phyloP scores from a whole-genome alignment of 1,284 basidiomycete genomes.

The Fomitopsis palustris region DNA sequence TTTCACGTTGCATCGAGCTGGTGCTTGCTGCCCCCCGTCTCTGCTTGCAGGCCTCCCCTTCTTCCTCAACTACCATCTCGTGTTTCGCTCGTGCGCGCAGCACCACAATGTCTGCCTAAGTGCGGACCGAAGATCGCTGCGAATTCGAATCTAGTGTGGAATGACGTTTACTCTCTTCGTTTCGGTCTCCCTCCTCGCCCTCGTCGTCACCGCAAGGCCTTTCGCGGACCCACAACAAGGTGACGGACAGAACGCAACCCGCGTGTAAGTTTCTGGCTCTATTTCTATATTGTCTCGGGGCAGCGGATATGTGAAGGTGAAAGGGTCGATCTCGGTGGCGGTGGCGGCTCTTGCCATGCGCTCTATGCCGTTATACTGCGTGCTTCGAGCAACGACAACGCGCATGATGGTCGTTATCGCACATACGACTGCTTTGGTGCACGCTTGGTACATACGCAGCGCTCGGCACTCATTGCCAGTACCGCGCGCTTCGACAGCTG shows the following conservation, averaged over 20 bases:
- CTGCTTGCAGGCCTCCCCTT: no score
- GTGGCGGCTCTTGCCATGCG: no score
- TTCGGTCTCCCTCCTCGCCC: conserved; percentile 39
- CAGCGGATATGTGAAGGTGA: no score
- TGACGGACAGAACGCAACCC: neutral
- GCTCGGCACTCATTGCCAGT: no score
- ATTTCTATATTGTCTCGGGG: neutral
- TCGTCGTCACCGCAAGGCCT: conserved; percentile 43
- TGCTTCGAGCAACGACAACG: no score
- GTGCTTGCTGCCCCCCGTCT: neutral
- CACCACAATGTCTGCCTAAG: neutral
- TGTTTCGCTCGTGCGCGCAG: neutral
- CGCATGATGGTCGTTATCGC: no score
- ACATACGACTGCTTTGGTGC: no score
- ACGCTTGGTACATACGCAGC: no score
- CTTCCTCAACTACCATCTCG: neutral
- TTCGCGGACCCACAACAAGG: neutral
- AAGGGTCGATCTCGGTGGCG: no score
- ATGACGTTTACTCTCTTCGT: conserved; percentile 41
- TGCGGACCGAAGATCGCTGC: neutral
- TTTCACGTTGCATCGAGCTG: neutral
- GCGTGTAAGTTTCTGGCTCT: neutral
- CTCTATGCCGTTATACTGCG: no score
- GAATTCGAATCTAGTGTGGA: neutral
- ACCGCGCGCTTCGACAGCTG: no score